Percentiles rank a stretch among this genome's conserved stretches.
Evolutionary conservation across 208 protist genomes (phyloP).

Genomic region (Trypanosoma caninum): DNA sequence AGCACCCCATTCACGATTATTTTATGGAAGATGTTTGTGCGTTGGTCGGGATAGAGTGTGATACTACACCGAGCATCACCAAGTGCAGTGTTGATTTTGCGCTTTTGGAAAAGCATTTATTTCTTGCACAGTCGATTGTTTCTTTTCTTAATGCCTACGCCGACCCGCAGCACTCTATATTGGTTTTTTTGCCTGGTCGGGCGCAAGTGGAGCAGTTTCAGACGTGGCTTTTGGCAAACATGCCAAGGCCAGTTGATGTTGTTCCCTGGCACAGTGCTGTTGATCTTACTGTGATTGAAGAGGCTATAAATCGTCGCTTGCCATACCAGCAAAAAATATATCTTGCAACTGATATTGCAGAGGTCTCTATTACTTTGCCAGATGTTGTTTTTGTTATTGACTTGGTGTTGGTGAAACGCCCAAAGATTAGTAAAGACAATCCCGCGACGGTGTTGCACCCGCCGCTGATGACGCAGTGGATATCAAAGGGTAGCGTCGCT

Average conservation of each 20-base stretch:
- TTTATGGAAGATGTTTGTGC: constrained; percentile 80
- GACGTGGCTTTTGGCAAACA: constrained; percentile 49
- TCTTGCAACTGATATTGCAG: constrained; percentile 97
- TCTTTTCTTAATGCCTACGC: constrained; percentile 48
- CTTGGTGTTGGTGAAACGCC: constrained; percentile 88
- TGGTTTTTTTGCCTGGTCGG: constrained; percentile 90
- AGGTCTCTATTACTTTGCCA: constrained; percentile 96
- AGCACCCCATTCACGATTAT: constrained; percentile 77
- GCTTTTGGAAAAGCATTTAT: constrained; percentile 46
- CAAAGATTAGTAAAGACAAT: constrained; percentile 32
- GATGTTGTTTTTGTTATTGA: constrained; percentile 96
- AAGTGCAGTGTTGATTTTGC: constrained; percentile 16
- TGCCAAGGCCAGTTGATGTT: constrained; percentile 87
- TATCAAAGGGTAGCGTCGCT: constrained; percentile 27
- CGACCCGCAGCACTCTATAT: constrained; percentile 55
- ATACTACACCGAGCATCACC: constrained; percentile 13
- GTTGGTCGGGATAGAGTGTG: constrained; percentile 22
- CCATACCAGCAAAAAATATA: constrained; percentile 88
- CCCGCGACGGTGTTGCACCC: constrained; percentile 38
- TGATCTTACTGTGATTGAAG: constrained; percentile 91
- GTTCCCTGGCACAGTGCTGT: constrained; percentile 77
- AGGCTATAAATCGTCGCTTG: constrained; percentile 49
- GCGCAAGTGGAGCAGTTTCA: constrained; percentile 78
- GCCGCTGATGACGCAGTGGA: constrained; percentile 37
- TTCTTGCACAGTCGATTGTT: constrained; percentile 69